These are phyloP conservation scores for Suhomyces terraborum DNA, from an alignment of 1,139 yeast genomes.

Conservation along the genomic window DNA sequence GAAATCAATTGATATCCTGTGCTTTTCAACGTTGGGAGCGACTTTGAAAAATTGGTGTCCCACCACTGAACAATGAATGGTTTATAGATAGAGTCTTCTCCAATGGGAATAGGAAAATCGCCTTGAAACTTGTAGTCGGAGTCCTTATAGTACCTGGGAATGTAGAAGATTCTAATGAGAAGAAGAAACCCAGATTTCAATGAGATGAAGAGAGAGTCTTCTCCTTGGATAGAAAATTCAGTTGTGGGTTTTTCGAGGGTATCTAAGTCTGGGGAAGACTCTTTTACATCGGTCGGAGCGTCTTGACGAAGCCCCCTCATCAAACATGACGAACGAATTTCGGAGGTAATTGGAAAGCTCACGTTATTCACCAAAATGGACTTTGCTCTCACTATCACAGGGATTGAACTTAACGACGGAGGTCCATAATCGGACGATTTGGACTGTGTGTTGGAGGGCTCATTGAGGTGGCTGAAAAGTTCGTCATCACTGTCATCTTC, in stretches of 20 bases:
- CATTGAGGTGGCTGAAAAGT: conserved; percentile 1
- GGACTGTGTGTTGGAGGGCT: not conserved
- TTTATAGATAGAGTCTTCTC: conserved; percentile 27
- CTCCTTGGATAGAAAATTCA: conserved; percentile 17
- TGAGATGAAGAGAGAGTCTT: conserved; percentile 47
- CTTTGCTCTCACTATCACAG: conserved; percentile 37
- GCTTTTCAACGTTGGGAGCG: conserved; percentile 29
- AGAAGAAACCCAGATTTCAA: conserved; percentile 46
- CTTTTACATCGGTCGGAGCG: not conserved
- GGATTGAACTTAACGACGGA: conserved; percentile 8
- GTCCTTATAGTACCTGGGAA: conserved; percentile 35
- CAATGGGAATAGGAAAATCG: conserved; percentile 4
- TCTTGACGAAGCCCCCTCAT: conserved; percentile 27
- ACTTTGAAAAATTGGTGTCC: conserved; percentile 29
- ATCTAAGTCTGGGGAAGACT: not conserved
- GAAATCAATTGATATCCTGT: conserved; percentile 40
- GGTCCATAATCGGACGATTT: not conserved
- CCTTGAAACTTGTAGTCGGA: conserved; percentile 24
- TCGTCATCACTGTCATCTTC: conserved; percentile 38
- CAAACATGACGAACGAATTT: conserved; percentile 40
- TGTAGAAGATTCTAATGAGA: conserved; percentile 36
- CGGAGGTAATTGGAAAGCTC: conserved; percentile 36
- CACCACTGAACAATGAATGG: conserved; percentile 59
- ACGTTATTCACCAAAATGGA: conserved; percentile 39
- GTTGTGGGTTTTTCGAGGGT: conserved; percentile 7